Base-by-base conservation (phyloP, 2,329 filamentous ascomycete species). In the Tolypocladium sp. region DNA sequence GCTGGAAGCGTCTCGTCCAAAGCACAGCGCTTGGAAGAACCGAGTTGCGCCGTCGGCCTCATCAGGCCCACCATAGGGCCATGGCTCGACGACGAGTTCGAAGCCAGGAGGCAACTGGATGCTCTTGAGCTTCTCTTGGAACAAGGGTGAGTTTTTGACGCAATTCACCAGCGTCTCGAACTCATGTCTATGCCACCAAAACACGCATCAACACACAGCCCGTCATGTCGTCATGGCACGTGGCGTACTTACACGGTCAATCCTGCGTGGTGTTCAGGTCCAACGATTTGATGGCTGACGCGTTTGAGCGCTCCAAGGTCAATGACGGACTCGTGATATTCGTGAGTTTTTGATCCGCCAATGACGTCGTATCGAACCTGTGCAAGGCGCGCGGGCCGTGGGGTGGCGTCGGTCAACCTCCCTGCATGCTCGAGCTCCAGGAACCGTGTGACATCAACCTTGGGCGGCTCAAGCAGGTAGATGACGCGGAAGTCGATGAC, bases 381-480 rank as follows among this genome's bases (percentile, higher is more conserved):
- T 2, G 78, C 78, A 8, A 70, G 64, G 3, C 80, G 74, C 2
- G 69, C 58, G 10, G 75, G 74, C 4, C 66, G 59, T 7, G 64
- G 40, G 54, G 63, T 42, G 41, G 65, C 9, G 38, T 63, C 56
- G 68, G 73, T 67, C 27, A 74, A 56, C 5, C 67, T 58, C 0
- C 68, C 69, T 3, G 67, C 66, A 59, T 77, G 75, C 60, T 82
- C 57, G 53, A 69, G 67, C n/a, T 80, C 76, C 0, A 84, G 69
- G 54, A 77, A 84, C 0, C 60, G 63, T 1, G 78, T 61, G 63
- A 83, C 73, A 13, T 77, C 71, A 4, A 67, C 63, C 66, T 84
- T 85, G 0, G 73, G 70, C 0, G 81, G 81, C 63, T 84, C 81
- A 13, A 70, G 69, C 3, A 84, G 70, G 1, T 77, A 80, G 57